A percentile compares a stretch with the other conserved stretches of the same genome.
Evolutionary conservation across 768 basidiomycete genomes (phyloP).

Genomic region (Cystoderma amianthinum): DNA sequence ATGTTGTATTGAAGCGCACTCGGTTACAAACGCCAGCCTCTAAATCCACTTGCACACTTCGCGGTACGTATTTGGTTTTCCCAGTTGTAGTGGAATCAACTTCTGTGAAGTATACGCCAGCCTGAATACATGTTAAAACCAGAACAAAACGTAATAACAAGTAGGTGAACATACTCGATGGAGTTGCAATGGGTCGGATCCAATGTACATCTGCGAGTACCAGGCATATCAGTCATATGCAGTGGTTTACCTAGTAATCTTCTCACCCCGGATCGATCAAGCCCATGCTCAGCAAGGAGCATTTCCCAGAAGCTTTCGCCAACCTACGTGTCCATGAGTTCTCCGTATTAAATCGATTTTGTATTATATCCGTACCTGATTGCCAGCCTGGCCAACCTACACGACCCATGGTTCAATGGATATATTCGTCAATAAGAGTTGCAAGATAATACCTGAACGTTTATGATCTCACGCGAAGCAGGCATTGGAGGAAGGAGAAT

Average conservation of each 20-base stretch:
- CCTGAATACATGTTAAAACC: conserved; percentile 28
- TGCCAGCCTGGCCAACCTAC: conserved; percentile 69
- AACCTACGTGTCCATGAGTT: conserved; percentile 30
- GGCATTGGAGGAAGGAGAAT: no score
- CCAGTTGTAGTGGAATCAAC: conserved; percentile 44
- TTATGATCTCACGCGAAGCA: conserved; percentile 68
- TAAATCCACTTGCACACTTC: conserved; percentile 86
- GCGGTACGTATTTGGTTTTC: conserved; percentile 75
- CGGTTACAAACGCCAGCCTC: conserved; percentile 82
- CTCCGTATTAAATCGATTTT: conserved; percentile 5
- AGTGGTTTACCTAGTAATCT: conserved; percentile 8
- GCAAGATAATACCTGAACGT: conserved; percentile 54
- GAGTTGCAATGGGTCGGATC: conserved; percentile 69
- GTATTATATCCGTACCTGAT: conserved; percentile 25
- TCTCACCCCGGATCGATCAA: conserved; percentile 63
- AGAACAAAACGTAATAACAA: no score
- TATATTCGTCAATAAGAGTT: not conserved
- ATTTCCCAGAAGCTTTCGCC: conserved; percentile 88
- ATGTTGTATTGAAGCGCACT: conserved; percentile 30
- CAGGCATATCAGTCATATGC: not conserved
- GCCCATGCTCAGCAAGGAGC: conserved; percentile 81
- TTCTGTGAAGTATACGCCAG: conserved; percentile 79
- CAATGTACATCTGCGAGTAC: conserved; percentile 53
- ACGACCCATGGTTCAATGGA: conserved; percentile 6
- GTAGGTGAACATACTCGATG: conserved; percentile 62